Evolutionary conservation across 805 yeast species (phyloP).

Genomic region (Pichia gijzeniarum): DNA sequence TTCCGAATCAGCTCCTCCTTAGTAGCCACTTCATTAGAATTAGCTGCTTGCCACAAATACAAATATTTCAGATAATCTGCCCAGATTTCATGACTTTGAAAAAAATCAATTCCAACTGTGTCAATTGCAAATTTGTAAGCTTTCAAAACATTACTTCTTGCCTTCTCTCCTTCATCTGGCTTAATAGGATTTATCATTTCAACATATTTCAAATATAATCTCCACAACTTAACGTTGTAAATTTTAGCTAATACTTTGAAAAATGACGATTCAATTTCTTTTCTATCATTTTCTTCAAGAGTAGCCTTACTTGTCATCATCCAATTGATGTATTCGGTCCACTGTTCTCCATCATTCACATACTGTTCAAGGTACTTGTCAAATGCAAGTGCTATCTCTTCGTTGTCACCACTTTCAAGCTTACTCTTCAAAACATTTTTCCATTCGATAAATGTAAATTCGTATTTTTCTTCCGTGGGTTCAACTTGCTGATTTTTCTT

Average conservation of each 20-base stretch:
- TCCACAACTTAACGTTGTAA: conserved; percentile 65
- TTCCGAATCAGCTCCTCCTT: conserved; percentile 70
- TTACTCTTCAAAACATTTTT: conserved; percentile 38
- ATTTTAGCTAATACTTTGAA: conserved; percentile 55
- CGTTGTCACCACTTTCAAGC: conserved; percentile 44
- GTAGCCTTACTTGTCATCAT: conserved; percentile 30
- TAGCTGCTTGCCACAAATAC: conserved; percentile 69
- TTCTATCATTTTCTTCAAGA: conserved; percentile 55
- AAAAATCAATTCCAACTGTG: conserved; percentile 71
- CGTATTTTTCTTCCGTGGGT: conserved; percentile 13
- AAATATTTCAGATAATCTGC: conserved; percentile 74
- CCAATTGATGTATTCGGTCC: conserved; percentile 66
- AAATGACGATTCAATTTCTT: conserved; percentile 58
- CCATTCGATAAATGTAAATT: conserved; percentile 45
- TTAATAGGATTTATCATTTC: conserved; percentile 62
- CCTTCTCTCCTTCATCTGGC: conserved; percentile 60
- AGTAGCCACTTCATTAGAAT: conserved; percentile 80
- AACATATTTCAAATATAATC: conserved; percentile 70
- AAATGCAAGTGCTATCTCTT: conserved; percentile 51
- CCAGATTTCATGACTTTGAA: conserved; percentile 66
- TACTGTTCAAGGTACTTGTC: conserved; percentile 57
- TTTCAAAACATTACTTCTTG: conserved; percentile 63
- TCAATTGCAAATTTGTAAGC: conserved; percentile 81
- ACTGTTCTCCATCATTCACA: conserved; percentile 63
- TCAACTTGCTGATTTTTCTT: not conserved